Conservation (phyloP, 2,329 filamentous ascomycete species). For the Venturia pyrina region DNA sequence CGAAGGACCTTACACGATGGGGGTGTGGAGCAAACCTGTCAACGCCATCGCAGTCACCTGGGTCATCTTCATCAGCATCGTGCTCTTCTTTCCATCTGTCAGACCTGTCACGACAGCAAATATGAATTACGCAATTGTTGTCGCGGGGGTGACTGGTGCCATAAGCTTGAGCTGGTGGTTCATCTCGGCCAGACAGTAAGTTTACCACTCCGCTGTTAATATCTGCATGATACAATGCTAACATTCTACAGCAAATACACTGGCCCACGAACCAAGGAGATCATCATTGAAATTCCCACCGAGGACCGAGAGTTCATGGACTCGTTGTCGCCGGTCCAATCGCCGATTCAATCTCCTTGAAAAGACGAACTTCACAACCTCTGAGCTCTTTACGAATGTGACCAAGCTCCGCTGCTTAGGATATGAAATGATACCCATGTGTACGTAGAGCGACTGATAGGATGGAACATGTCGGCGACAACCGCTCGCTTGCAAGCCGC, state of each 20-base stretch:
- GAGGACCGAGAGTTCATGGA: slow-evolving; percentile 26
- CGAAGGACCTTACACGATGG: slow-evolving; percentile 49
- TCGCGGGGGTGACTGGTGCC: slow-evolving; percentile 39
- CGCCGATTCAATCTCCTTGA: background rate
- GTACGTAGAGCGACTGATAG: no score
- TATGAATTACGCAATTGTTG: slow-evolving; percentile 40
- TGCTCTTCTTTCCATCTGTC: slow-evolving; percentile 44
- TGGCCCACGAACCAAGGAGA: slow-evolving; percentile 48
- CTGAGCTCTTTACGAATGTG: background rate
- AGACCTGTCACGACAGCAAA: slow-evolving; percentile 33
- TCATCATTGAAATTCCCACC: slow-evolving; percentile 32
- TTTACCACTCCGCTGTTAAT: background rate
- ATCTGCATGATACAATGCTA: background rate
- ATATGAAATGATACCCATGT: background rate
- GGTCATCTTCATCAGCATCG: slow-evolving; percentile 52
- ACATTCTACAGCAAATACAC: slow-evolving; percentile 40
- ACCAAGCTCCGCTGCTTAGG: no score
- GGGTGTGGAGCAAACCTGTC: slow-evolving; percentile 43
- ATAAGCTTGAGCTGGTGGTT: slow-evolving; percentile 38
- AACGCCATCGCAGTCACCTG: slow-evolving; percentile 49
- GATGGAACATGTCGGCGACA: background rate
- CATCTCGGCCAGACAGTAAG: slow-evolving; percentile 28
- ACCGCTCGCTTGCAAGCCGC: background rate
- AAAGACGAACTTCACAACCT: background rate
- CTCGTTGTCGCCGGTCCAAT: slow-evolving; percentile 6